Conservation (phyloP, 192 early-diverging fungal species). For the Funneliformis mosseae region DNA sequence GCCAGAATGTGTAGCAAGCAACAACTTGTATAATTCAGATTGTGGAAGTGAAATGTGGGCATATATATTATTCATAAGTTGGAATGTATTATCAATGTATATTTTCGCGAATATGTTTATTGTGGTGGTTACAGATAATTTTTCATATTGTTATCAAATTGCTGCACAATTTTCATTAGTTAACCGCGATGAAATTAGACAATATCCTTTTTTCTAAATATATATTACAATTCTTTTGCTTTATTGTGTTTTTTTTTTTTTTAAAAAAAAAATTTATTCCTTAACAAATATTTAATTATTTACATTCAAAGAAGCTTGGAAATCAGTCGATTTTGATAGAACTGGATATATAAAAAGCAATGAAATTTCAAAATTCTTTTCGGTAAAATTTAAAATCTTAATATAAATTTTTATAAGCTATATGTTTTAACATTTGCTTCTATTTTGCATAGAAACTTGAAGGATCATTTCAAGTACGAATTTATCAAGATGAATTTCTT, state of each 20-base stretch:
- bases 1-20: constrained; percentile 52
- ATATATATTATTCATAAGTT: constrained; percentile 57
- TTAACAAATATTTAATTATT: constrained; percentile 37
- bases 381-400: constrained; percentile 43
- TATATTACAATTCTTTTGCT: neutral
- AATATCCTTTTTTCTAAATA: constrained; percentile 44
- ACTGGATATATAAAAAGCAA: constrained; percentile 54
- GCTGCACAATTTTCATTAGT: constrained; percentile 58
- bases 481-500: constrained; percentile 53
- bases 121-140: constrained; percentile 63
- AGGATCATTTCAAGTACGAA: constrained; percentile 53
- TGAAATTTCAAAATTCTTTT: constrained; percentile 54
- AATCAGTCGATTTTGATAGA: constrained; percentile 46
- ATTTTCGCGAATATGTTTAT: constrained; percentile 66
- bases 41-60: constrained; percentile 59
- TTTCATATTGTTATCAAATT: constrained; percentile 65
- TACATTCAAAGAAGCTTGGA: constrained; percentile 59
- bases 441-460: constrained; percentile 44
- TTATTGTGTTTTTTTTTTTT: neutral
- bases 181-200: constrained; percentile 61
- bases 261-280: constrained; percentile 17
- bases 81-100: constrained; percentile 71
- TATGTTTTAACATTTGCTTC: neutral
- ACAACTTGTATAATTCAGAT: constrained; percentile 53
- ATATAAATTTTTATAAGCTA: constrained; percentile 12